Base-by-base conservation (phyloP, 2,329 filamentous ascomycete genomes). In the Aschersonia sp. region DNA sequence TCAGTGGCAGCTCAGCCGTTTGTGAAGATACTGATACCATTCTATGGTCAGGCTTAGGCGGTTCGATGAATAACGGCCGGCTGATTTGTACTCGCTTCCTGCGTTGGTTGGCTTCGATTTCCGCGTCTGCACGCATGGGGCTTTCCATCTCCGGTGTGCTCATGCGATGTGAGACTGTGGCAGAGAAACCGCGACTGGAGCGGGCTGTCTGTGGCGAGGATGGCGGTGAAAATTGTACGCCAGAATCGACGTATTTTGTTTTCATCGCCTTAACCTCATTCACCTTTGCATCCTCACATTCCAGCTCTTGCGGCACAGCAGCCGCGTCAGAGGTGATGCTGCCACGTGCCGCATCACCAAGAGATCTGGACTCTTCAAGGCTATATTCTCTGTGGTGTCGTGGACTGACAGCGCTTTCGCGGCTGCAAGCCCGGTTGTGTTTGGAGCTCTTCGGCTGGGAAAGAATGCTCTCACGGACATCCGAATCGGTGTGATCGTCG, bases 171-270 rank as follows among this genome's bases (percentile, higher is more conserved):
- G 68, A 65, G 1, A 65, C 67, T 12, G 66, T 55, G 12, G 67
- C 60, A 53, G 70, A 67, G 35, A 37, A 37, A 2, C 12, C 8
- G 12, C 35, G 8, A 8, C 8, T 37, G 45, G 54, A 54, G 0
- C 70, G 62, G 8, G 58, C 51, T 5, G 72, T 48, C 55, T 70
- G 71, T 1, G 87, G 87, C 2, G 87, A 94, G 4, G 83, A 74
- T 2, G 87, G 87, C 43, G 87, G 88, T 35, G 87, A 92, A 58
- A 77, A 92, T 61, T 95, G 89, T 32, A 87, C 73, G 4, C 81
- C 85, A n/a, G 74, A 76, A 58, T 94, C 85, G 40, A 77, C 75
- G 66, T 92, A 94, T 49, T 71, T 87, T 39, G 41, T n/a, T 2
- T 22, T 22, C 45, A 30, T 47, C 6, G 30, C 59, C 46, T 56